A percentile compares a stretch with the other conserved stretches of the same genome.
Evolutionary conservation across 2,329 filamentous ascomycete species (phyloP).

Genomic region (Monosporascus sp.): DNA sequence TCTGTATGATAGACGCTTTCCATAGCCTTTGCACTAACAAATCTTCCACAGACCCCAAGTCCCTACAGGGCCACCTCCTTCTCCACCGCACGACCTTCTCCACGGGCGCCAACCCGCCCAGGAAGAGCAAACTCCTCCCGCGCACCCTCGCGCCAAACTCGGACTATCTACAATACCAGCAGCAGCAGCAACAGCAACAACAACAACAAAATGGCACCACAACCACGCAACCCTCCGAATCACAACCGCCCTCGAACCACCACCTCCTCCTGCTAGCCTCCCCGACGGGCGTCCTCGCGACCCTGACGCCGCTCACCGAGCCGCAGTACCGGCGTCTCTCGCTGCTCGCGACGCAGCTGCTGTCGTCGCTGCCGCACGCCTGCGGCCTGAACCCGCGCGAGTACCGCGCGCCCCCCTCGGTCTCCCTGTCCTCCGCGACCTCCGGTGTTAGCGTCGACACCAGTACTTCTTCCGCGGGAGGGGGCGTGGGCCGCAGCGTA

Average conservation of each 20-base stretch:
- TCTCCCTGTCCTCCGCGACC: neutral
- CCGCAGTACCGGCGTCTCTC: constrained; percentile 77
- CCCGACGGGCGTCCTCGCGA: constrained; percentile 67
- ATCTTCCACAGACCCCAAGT: constrained; percentile 70
- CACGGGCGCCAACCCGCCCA: constrained; percentile 70
- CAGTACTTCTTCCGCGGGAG: constrained; percentile 42
- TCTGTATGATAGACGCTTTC: neutral
- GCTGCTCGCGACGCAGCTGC: constrained; percentile 74
- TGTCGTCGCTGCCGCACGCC: constrained; percentile 68
- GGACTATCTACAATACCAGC: constrained; percentile 20
- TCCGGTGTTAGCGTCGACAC: constrained; percentile 31
- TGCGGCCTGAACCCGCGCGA: constrained; percentile 80
- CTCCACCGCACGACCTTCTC: constrained; percentile 86
- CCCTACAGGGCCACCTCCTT: constrained; percentile 80
- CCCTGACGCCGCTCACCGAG: constrained; percentile 75
- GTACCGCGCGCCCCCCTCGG: constrained; percentile 52
- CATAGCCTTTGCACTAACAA: constrained; percentile 18
- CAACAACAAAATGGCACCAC: constrained; percentile 15
- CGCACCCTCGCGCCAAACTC: constrained; percentile 48
- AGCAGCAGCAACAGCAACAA: constrained; percentile 18
- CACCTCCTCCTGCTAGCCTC: constrained; percentile 63
- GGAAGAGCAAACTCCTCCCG: constrained; percentile 70
- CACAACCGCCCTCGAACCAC: constrained; percentile 20
- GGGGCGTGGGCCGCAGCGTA: constrained; percentile 57
- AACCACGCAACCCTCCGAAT: constrained; percentile 27